A percentile compares a stretch with the other conserved stretches of the same genome.
These are phyloP conservation scores for Tricholoma terreum DNA, from an alignment of 768 basidiomycete genomes.

Conservation along the genomic window DNA sequence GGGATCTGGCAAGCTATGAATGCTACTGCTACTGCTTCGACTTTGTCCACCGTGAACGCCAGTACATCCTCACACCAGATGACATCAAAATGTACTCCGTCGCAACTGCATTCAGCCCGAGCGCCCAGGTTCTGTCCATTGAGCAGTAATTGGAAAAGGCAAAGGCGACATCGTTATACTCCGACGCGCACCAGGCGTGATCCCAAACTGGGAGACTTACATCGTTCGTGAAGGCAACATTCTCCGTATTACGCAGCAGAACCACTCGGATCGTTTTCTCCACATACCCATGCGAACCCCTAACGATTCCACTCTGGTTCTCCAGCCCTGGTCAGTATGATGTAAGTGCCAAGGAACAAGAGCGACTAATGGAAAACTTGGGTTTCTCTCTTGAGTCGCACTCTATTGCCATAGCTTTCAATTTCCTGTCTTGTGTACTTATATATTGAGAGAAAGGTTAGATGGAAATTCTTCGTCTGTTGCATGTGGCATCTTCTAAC, in stretches of 20 bases:
- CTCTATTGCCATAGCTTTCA: neutral
- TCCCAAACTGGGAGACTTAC: slow-evolving; percentile 17
- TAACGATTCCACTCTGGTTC: neutral
- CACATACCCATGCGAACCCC: neutral
- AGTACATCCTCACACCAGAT: slow-evolving; percentile 14
- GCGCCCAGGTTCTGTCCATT: slow-evolving; percentile 11
- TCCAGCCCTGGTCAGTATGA: neutral
- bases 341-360: neutral
- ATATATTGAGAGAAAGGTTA: neutral
- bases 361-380: neutral
- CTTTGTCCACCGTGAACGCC: slow-evolving; percentile 7
- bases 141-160: slow-evolving; percentile 5
- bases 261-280: neutral
- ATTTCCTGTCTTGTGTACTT: neutral
- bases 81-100: slow-evolving; percentile 14
- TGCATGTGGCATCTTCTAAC: too few species aligned
- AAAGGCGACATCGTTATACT: slow-evolving; percentile 2
- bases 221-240: slow-evolving; percentile 11
- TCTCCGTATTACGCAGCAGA: slow-evolving; percentile 13
- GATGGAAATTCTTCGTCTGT: too few species aligned
- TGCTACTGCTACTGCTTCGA: slow-evolving; percentile 13
- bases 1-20: slow-evolving; percentile 7
- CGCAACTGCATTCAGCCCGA: slow-evolving; percentile 10
- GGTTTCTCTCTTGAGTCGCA: neutral
- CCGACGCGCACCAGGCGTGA: slow-evolving; percentile 2